Evolutionary conservation across 768 basidiomycete species (phyloP).

Genomic region (Pisolithus orientalis): DNA sequence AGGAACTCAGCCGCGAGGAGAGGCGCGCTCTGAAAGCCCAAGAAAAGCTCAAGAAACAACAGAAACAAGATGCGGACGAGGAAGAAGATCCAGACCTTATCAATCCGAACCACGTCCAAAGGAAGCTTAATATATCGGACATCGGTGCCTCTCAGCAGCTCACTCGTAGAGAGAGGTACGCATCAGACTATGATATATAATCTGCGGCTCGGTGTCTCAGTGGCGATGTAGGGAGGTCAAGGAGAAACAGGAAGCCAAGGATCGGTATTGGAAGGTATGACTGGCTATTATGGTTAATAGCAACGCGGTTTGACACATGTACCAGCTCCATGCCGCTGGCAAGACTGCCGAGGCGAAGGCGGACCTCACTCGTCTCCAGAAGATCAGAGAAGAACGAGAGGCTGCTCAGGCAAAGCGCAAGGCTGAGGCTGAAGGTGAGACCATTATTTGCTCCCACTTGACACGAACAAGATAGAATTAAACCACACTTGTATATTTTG

Average conservation of each 20-base stretch:
- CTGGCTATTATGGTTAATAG: neutral
- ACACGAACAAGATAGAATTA: neutral
- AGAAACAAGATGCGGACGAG: constrained; percentile 37
- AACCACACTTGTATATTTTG: neutral
- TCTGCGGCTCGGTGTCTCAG: neutral
- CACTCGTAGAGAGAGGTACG: constrained; percentile 60
- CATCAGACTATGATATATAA: neutral
- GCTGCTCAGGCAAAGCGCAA: constrained; percentile 82
- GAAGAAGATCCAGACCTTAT: constrained; percentile 66
- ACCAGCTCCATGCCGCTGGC: constrained; percentile 65
- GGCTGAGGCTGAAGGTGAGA: constrained; percentile 80
- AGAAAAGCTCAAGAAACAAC: constrained; percentile 32
- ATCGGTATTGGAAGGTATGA: constrained; percentile 78
- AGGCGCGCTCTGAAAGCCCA: constrained; percentile 65
- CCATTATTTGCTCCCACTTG: neutral
- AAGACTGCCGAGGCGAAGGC: constrained; percentile 89
- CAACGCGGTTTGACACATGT: neutral
- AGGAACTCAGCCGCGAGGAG: constrained; percentile 65
- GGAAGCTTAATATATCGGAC: constrained; percentile 74
- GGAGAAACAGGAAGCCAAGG: constrained; percentile 86
- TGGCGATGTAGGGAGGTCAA: constrained; percentile 68
- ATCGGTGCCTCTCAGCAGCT: constrained; percentile 57
- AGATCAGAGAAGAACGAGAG: constrained; percentile 84
- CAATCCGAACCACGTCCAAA: constrained; percentile 73
- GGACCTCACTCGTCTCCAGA: constrained; percentile 79